A percentile compares a stretch with the other conserved stretches of the same genome.
Conservation (phyloP, 1,139 yeast genomes). For the Meyerozyma sp. region DNA sequence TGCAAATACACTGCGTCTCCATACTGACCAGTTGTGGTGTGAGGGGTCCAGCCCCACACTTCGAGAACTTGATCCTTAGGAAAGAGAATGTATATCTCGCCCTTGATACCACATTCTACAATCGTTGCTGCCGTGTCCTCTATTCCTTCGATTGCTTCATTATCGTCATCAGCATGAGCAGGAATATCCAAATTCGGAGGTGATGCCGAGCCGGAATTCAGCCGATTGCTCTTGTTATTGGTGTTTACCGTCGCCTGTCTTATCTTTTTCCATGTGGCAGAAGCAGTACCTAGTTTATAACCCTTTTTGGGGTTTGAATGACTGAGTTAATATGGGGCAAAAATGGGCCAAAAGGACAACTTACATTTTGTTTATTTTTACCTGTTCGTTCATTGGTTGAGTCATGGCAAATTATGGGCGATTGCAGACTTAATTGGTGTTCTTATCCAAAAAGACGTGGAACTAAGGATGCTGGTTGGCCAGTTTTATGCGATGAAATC, state of each 20-base stretch:
- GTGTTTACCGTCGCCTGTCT: constrained; percentile 24
- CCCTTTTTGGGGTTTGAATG: constrained; percentile 22
- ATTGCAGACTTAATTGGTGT: not conserved
- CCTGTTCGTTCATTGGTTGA: constrained; percentile 2
- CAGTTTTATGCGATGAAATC: too few relatives aligned
- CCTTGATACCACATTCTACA: constrained; percentile 38
- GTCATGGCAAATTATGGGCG: not conserved
- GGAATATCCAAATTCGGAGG: constrained; percentile 4
- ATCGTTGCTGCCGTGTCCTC: constrained; percentile 3
- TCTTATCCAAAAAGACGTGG: too few relatives aligned
- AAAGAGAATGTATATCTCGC: constrained; percentile 40
- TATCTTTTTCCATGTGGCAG: constrained; percentile 42
- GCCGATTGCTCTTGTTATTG: constrained; percentile 1
- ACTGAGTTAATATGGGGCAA: constrained; percentile 5
- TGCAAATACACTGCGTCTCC: constrained; percentile 31
- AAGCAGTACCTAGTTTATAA: constrained; percentile 34
- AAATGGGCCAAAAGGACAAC: constrained; percentile 1
- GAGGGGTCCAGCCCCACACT: constrained; percentile 49
- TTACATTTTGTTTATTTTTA: constrained; percentile 9
- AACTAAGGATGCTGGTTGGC: too few relatives aligned
- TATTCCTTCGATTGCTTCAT: constrained; percentile 2
- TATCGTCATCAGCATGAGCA: constrained; percentile 3
- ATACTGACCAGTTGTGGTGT: constrained; percentile 13
- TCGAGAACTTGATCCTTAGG: constrained; percentile 26
- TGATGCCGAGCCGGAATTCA: not conserved